A percentile compares a stretch with the other conserved stretches of the same genome.
phyloP scores from a whole-genome alignment of 306 rosid species.

The Glycine soja region DNA sequence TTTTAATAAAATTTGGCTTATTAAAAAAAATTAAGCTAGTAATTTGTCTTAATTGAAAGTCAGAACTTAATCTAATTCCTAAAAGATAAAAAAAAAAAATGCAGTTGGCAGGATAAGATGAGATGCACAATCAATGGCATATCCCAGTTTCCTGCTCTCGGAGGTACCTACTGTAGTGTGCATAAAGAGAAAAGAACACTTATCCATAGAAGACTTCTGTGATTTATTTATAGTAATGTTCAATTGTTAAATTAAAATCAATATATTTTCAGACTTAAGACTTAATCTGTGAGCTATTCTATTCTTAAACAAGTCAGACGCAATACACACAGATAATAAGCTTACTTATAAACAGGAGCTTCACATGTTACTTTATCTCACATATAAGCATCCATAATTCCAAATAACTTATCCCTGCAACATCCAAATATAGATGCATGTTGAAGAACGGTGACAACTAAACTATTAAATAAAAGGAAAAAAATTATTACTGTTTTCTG shows the following conservation, averaged over 20 bases:
- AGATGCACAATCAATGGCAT: constrained; percentile 11
- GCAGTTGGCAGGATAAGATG: constrained; percentile 3
- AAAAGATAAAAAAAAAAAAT: constrained; percentile 1
- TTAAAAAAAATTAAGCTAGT: too few relatives aligned
- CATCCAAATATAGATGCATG: constrained; percentile 74
- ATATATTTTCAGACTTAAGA: constrained; percentile 2
- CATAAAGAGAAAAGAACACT: constrained; percentile 12
- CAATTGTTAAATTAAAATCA: constrained; percentile 8
- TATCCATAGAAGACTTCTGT: constrained; percentile 24
- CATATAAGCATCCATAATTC: constrained; percentile 54
- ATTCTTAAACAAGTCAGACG: constrained; percentile 43
- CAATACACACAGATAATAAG: constrained; percentile 54
- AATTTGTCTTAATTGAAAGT: neutral
- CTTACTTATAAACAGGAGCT: constrained; percentile 73
- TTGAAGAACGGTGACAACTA: constrained; percentile 64
- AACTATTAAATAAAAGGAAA: constrained; percentile 52
- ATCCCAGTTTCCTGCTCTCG: neutral
- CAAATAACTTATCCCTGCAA: constrained; percentile 69
- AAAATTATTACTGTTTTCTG: constrained; percentile 23
- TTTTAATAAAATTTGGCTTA: too few relatives aligned
- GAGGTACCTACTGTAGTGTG: neutral
- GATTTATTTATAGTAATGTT: neutral
- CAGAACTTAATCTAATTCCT: constrained; percentile 7
- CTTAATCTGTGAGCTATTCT: neutral
- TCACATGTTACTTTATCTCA: constrained; percentile 70